phyloP scores from a whole-genome alignment of 768 basidiomycete genomes.

The Podaxis sp. region DNA sequence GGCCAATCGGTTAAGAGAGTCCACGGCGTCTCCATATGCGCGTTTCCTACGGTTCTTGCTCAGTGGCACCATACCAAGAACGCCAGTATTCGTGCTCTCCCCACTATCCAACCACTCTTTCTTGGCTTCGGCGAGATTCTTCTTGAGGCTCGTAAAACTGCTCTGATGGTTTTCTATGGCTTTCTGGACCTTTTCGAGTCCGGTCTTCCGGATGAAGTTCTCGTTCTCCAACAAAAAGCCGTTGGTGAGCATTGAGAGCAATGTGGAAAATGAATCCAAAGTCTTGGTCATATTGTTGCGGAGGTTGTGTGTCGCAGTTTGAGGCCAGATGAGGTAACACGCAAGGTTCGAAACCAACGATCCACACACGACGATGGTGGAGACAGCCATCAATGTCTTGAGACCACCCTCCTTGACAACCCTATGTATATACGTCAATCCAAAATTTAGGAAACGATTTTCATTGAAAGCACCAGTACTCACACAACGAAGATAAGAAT shows the following conservation, averaged over 20 bases:
- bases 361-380: constrained; percentile 78
- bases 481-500: constrained; percentile 86
- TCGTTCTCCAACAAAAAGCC: constrained; percentile 83
- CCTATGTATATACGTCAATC: constrained; percentile 33
- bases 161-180: constrained; percentile 86
- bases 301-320: constrained; percentile 79
- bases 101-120: constrained; percentile 66
- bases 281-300: constrained; percentile 85
- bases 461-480: constrained; percentile 17
- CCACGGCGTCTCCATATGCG: constrained; percentile 86
- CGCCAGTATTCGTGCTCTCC: constrained; percentile 18
- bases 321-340: constrained; percentile 84
- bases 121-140: constrained; percentile 82
- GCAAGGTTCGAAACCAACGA: constrained; percentile 77
- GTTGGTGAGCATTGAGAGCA: constrained; percentile 77
- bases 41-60: constrained; percentile 35
- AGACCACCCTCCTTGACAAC: constrained; percentile 90
- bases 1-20: constrained; percentile 83
- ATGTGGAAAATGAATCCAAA: constrained; percentile 84
- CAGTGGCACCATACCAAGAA: constrained; percentile 14
- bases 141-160: constrained; percentile 88
- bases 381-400: constrained; percentile 68
- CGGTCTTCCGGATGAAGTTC: constrained; percentile 47
- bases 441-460: neutral
- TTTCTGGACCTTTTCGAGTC: constrained; percentile 64